Evolutionary conservation across 345 rosid species (phyloP), one percentile per base, ranked within the genome.

Genomic region (Gossypioides kirkii): DNA sequence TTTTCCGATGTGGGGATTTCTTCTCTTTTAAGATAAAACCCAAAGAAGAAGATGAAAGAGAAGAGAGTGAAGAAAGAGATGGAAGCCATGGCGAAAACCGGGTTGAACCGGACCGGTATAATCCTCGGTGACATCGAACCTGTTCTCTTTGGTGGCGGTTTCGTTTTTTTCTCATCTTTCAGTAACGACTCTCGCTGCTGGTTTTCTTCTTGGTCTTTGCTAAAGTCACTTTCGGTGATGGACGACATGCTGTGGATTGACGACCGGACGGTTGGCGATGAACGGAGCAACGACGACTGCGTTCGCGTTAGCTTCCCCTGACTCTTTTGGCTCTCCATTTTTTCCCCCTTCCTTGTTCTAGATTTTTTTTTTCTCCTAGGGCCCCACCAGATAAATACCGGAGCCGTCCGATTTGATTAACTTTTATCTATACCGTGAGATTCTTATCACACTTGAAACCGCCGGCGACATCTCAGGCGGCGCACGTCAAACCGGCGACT

Each of bases 181-280:
- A 75, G 59, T 76, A 10, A 64, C 77, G 41, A 72, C 11, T 74
- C 78, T 76, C 53, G 52, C 6, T 43, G 53, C 12, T 72, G 76
- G 72, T 72, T 73, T 26, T 73, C 78, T 22, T 74, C 70, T 54
- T 73, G 79, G 47, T 78, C 66, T 72, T 75, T 83, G 71, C 59
- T 74, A 55, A 84, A 76, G 55, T 85, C 95, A 68, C 72, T 84
- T 74, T 91, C 93, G 45, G 80, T 77, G 74, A 90, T 79, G 25
- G 91, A 91, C 17, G 86, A 81, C 10, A 94, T 80, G 66, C 98
- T 94, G 70, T 91, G 94, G 67, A 94, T 84, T 68, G 98, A 90
- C 8, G 96, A 91, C 77, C 97, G 91, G 76, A 89, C 80, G 77
- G 92, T 92, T 6, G 97, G 90, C 10, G 94, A 85, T 28, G 97